Percentiles rank a stretch among this genome's conserved stretches.
Conservation (phyloP, 495 filamentous ascomycete species). For the Gamarada debralockiae region DNA sequence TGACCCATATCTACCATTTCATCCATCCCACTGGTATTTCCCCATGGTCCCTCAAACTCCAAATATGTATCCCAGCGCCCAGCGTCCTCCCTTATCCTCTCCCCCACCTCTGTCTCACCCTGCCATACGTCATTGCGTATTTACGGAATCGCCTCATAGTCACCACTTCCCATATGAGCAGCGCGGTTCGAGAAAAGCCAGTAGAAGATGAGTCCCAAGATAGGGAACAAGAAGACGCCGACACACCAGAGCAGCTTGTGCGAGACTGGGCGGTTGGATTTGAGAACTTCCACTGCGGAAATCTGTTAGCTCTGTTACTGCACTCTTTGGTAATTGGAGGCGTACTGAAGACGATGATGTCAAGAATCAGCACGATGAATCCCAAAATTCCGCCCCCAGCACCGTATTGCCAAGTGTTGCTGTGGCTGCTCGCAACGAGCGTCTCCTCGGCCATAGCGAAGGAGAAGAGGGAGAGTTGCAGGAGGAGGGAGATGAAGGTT, state of each 20-base stretch:
- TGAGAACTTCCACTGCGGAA: conserved; percentile 44
- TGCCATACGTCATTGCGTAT: no score
- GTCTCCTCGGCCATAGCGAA: conserved; percentile 37
- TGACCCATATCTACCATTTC: no score
- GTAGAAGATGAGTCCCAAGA: conserved; percentile 46
- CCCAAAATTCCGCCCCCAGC: conserved; percentile 44
- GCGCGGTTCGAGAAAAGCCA: conserved; percentile 49
- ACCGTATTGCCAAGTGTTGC: conserved; percentile 36
- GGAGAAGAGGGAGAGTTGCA: conserved; percentile 38
- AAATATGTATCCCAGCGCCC: no score
- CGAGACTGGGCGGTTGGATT: conserved; percentile 41
- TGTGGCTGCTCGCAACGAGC: not conserved
- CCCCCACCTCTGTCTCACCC: no score
- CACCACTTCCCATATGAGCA: conserved; percentile 34
- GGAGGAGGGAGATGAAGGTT: conserved; percentile 29
- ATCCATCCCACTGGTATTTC: no score
- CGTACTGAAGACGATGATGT: conserved; percentile 47
- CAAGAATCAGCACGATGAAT: conserved; percentile 44
- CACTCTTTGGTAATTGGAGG: no score
- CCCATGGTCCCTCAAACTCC: no score
- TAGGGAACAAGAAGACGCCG: conserved; percentile 47
- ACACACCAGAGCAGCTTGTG: conserved; percentile 48
- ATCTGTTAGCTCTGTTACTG: conserved; percentile 4
- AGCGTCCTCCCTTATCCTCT: no score
- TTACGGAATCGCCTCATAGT: conserved; percentile 41